phyloP scores from a whole-genome alignment of 768 basidiomycete species.

The Lactifluus rugatus region DNA sequence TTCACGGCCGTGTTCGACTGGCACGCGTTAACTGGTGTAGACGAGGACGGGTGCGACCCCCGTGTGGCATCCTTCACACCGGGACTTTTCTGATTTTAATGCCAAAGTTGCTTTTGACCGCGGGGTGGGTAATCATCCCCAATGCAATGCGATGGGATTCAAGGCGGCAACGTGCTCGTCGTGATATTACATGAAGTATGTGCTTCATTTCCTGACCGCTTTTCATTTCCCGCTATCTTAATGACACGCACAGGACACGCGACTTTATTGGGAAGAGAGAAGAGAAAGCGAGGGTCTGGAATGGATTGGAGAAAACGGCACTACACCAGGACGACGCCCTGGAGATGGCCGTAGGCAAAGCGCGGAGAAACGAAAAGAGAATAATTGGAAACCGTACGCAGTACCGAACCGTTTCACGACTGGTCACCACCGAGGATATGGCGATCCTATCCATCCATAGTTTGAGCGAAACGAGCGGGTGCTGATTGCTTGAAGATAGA shows the following conservation, averaged over 20 bases:
- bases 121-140: neutral
- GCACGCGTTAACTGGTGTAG: neutral
- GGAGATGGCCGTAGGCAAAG: constrained; percentile 7
- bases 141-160: neutral
- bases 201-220: neutral
- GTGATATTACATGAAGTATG: neutral
- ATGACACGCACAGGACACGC: constrained; percentile 11
- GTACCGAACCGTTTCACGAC: constrained; percentile 10
- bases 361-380: neutral
- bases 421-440: neutral
- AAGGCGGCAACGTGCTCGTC: constrained; percentile 2
- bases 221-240: constrained; percentile 3
- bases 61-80: constrained; percentile 3
- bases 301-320: neutral
- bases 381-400: constrained; percentile 2
- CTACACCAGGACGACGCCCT: neutral
- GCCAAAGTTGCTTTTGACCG: neutral
- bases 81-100: neutral
- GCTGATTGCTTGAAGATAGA: neutral
- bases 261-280: neutral
- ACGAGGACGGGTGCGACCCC: neutral
- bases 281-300: constrained; percentile 6
- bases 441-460: neutral
- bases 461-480: neutral
- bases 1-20: neutral